Evolutionary conservation across 2,329 filamentous ascomycete species (phyloP).

Genomic region (Calonectria pteridis): DNA sequence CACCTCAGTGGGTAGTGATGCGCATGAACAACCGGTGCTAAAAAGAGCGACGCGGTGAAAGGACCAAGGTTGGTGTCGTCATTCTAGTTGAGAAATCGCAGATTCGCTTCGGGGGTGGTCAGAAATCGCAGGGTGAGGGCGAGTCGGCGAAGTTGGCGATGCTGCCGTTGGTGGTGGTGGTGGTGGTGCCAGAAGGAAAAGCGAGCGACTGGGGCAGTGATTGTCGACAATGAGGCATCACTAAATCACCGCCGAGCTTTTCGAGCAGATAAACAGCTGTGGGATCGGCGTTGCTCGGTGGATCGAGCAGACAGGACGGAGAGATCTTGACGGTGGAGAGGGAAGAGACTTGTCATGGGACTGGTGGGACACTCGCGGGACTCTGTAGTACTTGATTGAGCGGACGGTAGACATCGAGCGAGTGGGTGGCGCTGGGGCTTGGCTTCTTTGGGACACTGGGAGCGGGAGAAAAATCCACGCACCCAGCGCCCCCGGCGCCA

Average conservation of each 20-base stretch:
- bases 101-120: not conserved
- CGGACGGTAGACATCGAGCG: not conserved
- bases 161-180: not conserved
- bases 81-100: conserved; percentile 15
- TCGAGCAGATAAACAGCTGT: conserved; percentile 5
- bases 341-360: conserved; percentile 15
- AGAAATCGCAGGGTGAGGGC: conserved; percentile 3
- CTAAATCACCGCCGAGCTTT: conserved; percentile 7
- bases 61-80: conserved; percentile 19
- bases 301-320: conserved; percentile 4
- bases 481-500: conserved; percentile 2
- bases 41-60: conserved; percentile 21
- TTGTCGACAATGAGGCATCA: conserved; percentile 20
- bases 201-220: conserved; percentile 15
- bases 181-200: not conserved
- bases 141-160: not conserved
- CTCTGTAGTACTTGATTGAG: conserved; percentile 7
- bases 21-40: conserved; percentile 22
- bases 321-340: conserved; percentile 17
- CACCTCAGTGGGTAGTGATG: conserved; percentile 1
- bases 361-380: conserved; percentile 9
- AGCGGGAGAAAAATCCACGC: conserved; percentile 14
- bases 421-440: conserved; percentile 10
- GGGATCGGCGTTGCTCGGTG: conserved; percentile 20
- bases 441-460: not conserved